Conservation (phyloP, 805 yeast species). For the Candida gorgasii region DNA sequence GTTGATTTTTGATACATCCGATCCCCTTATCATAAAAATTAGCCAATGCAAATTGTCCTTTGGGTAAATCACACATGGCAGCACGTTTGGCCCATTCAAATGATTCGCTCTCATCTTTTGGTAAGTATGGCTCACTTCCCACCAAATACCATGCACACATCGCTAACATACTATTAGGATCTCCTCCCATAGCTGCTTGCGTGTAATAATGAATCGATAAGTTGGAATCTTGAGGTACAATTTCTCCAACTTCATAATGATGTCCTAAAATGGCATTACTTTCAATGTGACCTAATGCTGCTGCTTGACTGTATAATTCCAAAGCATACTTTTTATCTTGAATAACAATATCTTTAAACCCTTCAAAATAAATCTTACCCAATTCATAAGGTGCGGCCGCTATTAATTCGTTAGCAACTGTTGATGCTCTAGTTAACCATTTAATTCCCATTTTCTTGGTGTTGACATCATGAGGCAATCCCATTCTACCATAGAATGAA, state of each 20-base stretch:
- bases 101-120: slow-evolving; percentile 79
- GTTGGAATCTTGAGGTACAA: slow-evolving; percentile 75
- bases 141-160: slow-evolving; percentile 96
- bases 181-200: slow-evolving; percentile 85
- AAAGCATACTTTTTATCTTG: slow-evolving; percentile 82
- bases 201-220: slow-evolving; percentile 91
- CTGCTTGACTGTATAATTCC: slow-evolving; percentile 83
- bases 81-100: slow-evolving; percentile 93
- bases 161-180: slow-evolving; percentile 86
- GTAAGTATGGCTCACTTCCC: slow-evolving; percentile 83
- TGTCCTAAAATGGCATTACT: slow-evolving; percentile 80
- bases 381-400: slow-evolving; percentile 95
- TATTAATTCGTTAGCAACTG: slow-evolving; percentile 77
- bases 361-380: slow-evolving; percentile 79
- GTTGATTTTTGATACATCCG: slow-evolving; percentile 66
- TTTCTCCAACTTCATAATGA: slow-evolving; percentile 79
- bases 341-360: slow-evolving; percentile 84
- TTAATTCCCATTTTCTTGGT: slow-evolving; percentile 85
- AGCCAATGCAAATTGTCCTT: slow-evolving; percentile 85
- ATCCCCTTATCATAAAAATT: slow-evolving; percentile 84
- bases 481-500: slow-evolving; percentile 83
- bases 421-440: slow-evolving; percentile 88
- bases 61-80: slow-evolving; percentile 69
- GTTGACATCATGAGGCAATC: slow-evolving; percentile 63
- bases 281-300: slow-evolving; percentile 80